Evolutionary conservation across 208 protist genomes (phyloP).

Genomic region (Acanthamoeba healyi): DNA sequence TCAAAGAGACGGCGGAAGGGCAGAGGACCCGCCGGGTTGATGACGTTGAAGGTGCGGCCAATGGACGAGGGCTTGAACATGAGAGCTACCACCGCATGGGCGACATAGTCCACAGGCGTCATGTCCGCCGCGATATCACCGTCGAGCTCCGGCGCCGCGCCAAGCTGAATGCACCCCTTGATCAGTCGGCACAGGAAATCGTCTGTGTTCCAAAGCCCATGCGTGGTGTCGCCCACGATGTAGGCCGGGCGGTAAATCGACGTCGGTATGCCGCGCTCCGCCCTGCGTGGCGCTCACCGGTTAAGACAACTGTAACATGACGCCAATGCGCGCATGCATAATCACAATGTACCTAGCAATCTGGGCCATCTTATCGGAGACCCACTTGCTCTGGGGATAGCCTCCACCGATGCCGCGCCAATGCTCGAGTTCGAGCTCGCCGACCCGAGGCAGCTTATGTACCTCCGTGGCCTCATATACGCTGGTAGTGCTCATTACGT

Average conservation of each 20-base stretch:
- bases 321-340: neutral
- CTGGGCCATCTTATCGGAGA: conserved; percentile 82
- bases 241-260: conserved; percentile 83
- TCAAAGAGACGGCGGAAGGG: conserved; percentile 54
- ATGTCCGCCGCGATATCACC: conserved; percentile 78
- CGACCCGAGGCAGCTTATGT: conserved; percentile 45
- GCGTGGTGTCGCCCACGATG: conserved; percentile 79
- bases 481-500: conserved; percentile 76
- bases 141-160: conserved; percentile 74
- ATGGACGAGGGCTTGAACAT: neutral
- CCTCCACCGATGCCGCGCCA: conserved; percentile 81
- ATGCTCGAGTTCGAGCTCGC: conserved; percentile 67
- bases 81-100: conserved; percentile 74
- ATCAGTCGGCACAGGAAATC: conserved; percentile 86
- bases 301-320: neutral
- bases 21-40: conserved; percentile 43
- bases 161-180: conserved; percentile 85
- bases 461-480: conserved; percentile 68
- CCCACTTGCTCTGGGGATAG: conserved; percentile 87
- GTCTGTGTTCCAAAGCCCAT: conserved; percentile 83
- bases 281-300: neutral
- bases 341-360: conserved; percentile 30
- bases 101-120: conserved; percentile 84
- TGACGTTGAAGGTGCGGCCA: conserved; percentile 15
- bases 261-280: conserved; percentile 76